A percentile compares a stretch with the other conserved stretches of the same genome.
Conservation (phyloP, 768 basidiomycete genomes). For the Boletus sp. region DNA sequence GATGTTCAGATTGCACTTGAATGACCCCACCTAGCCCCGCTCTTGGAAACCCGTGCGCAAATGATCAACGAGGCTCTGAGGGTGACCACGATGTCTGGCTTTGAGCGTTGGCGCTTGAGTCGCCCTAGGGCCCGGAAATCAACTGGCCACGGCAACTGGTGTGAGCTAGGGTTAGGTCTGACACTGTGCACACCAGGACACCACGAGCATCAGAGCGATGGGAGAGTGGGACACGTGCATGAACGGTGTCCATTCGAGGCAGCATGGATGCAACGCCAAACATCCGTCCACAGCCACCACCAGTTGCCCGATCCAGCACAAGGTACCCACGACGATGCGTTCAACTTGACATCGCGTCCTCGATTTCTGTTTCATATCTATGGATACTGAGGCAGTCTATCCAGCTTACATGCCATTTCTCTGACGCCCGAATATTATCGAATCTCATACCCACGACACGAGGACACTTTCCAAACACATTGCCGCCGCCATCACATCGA, state of each 20-base stretch:
- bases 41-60: background rate
- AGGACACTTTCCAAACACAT: slow-evolving; percentile 20
- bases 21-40: background rate
- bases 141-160: background rate
- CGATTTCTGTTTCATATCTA: background rate
- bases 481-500: slow-evolving; percentile 4
- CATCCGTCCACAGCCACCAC: background rate
- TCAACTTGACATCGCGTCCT: background rate
- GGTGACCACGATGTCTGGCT: background rate
- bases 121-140: background rate
- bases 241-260: background rate
- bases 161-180: background rate
- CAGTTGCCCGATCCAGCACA: background rate
- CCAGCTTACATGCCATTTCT: background rate
- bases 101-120: background rate
- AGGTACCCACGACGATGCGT: background rate
- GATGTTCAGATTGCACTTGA: background rate
- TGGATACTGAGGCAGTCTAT: background rate
- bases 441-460: background rate
- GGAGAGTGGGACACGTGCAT: too few relatives aligned
- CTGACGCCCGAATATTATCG: background rate
- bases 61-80: background rate
- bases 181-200: background rate
- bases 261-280: too few relatives aligned
- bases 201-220: background rate